Conservation (phyloP, 2,329 filamentous ascomycete species). For the Penicillium sp. region DNA sequence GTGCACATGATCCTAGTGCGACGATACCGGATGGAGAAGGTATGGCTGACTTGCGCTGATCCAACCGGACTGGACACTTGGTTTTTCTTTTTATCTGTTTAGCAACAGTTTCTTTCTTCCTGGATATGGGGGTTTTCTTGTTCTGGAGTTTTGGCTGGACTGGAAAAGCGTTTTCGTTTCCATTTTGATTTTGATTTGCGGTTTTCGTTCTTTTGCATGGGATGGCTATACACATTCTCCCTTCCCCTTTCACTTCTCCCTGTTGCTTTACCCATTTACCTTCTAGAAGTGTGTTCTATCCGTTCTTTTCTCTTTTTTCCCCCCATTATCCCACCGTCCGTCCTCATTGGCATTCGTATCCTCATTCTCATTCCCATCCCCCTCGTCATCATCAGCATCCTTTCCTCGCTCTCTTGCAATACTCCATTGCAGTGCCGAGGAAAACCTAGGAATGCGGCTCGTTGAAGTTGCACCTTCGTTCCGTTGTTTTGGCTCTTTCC, state of each 20-base stretch:
- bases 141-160: neutral
- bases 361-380: neutral
- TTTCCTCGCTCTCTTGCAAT: too few relatives aligned
- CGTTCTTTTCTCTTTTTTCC: neutral
- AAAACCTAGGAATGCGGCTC: too few relatives aligned
- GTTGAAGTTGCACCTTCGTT: too few relatives aligned
- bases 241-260: neutral
- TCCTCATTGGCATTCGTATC: neutral
- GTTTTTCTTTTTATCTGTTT: neutral
- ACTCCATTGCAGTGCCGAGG: neutral
- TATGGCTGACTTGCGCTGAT: neutral
- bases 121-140: neutral
- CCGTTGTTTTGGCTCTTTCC: neutral
- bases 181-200: too few relatives aligned
- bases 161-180: neutral
- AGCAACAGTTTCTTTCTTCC: neutral
- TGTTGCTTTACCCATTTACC: neutral
- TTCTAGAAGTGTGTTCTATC: neutral
- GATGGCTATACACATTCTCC: neutral
- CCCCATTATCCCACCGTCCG: neutral
- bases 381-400: neutral
- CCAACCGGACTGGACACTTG: neutral
- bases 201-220: neutral
- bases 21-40: neutral
- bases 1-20: neutral